Evolutionary conservation across 192 early-diverging fungal species (phyloP), one percentile per base, ranked within the genome.

Genomic region (Pilaira anomala): DNA sequence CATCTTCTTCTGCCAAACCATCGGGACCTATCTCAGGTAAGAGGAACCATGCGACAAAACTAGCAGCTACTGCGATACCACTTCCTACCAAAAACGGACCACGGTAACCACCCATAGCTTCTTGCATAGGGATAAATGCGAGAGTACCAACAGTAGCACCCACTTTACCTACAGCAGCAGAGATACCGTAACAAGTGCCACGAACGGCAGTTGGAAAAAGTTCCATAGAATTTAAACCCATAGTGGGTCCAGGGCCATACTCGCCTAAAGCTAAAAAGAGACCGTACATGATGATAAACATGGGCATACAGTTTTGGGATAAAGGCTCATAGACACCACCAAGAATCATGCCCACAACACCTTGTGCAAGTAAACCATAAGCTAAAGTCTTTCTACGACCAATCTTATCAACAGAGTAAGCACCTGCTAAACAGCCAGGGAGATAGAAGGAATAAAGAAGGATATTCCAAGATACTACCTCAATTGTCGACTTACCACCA

Each of bases 311-410:
- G 67, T 72, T 75, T 16, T 67, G 41, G 29, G 78, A 53, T 44
- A 80, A 50, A 8, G 64, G 51, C 40, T 68, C 71, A 64, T 75
- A 79, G 40, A 63, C 73, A 65, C 68, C 69, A 6, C 82, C 82
- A 64, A 83, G 70, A 3, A 81, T 65, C 60, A 83, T 54, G 9
- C 82, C 82, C 30, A 83, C 53, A 16, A 80, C 56, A 3, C 79
- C 80, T 45, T 78, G 75, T 3, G 61, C 45, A 21, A 84, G 48
- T 67, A 85, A 85, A 36, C 84, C 84, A 24, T 74, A 41, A 0
- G 75, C 54, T 83, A 85, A 81, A 28, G 80, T 82, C 41, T 70
- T 74, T 52, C 76, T 76, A 25, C 84, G 83, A 24, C 84, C 84
- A 41, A 85, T 76, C 48, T 40, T 60, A 45, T 85, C 84, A 2